Base-by-base conservation (phyloP, 1,139 yeast species). In the Sugiyamaella xylanicola region DNA sequence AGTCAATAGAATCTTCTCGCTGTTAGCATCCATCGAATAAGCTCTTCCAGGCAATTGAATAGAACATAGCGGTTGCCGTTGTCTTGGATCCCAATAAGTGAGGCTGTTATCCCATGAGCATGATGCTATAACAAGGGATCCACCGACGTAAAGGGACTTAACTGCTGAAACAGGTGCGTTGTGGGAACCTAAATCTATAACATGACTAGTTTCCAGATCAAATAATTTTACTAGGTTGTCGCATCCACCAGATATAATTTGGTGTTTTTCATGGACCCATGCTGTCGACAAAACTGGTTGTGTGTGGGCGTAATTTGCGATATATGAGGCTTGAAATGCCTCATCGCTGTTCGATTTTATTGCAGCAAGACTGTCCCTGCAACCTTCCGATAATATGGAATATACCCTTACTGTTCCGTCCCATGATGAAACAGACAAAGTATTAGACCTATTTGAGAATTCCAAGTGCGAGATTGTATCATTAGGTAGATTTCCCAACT, bases 71-170 rank as follows among this genome's bases (percentile, higher is more conserved):
- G 99, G 95, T 63, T 82, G 86, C 44, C 88, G 95, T 61, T 86
- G 85, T 68, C 98, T 83, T 74, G 87, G 78, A 71, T 93, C 98
- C 97, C 97, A 91, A 73, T 93, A 93, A 68, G 83, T 85, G 61
- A 93, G 74, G 0, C 97, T 91, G 72, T 90, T 91, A 72, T 93
- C 99, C 97, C 98, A 93, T 4, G 97, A 89, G n/a, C 96, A 97
- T 44, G 93, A 84, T 1, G 91, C 98, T 25, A 92, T 83, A 59
- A 89, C 89, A 44, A 86, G 96, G 0, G 89, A 82, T 15, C 69
- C 69, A 3, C 69, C 70, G 69, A 93, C 86, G 59, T 85, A 86
- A 11, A 90, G 96, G 59, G 81, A 84, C 58, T 96, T 76, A 32
- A 93, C 88, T 20, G 82, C 71, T 58, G 80, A 81, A 13, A 93